A percentile compares a stretch with the other conserved stretches of the same genome.
Evolutionary conservation across 164 flowering plant species (phyloP).

Genomic region (Sedum album): DNA sequence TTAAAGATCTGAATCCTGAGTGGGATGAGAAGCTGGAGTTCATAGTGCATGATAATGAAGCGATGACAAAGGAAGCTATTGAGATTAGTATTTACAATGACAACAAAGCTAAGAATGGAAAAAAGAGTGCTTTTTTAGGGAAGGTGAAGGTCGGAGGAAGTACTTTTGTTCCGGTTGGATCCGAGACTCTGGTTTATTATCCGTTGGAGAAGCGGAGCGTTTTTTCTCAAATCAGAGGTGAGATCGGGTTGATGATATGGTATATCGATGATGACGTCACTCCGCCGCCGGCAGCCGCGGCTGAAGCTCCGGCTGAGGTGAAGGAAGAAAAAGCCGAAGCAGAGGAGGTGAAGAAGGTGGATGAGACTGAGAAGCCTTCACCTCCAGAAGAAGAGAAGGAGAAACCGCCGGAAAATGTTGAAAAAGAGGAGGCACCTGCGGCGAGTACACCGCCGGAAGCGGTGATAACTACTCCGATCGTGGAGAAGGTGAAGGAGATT

Average conservation of each 20-base stretch:
- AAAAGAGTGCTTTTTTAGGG: conserved; percentile 68
- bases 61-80: conserved; percentile 51
- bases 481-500: conserved; percentile 4
- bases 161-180: conserved; percentile 36
- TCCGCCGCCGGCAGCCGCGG: conserved; percentile 19
- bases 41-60: conserved; percentile 43
- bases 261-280: conserved; percentile 53
- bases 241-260: conserved; percentile 64
- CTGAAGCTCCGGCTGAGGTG: conserved; percentile 23
- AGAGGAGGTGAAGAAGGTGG: conserved; percentile 23
- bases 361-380: too few relatives aligned
- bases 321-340: conserved; percentile 16
- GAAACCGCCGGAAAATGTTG: conserved; percentile 15
- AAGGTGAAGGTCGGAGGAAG: conserved; percentile 64
- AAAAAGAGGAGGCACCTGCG: conserved; percentile 15
- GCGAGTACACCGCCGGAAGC: neutral
- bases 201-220: conserved; percentile 96
- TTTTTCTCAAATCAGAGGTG: conserved; percentile 89
- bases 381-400: conserved; percentile 18
- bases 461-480: neutral
- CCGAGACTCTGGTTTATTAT: conserved; percentile 54
- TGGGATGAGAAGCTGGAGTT: conserved; percentile 91
- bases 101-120: conserved; percentile 42
- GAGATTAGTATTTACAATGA: conserved; percentile 77
- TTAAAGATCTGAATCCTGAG: conserved; percentile 74